Evolutionary conservation across 345 rosid genomes (phyloP).

Genomic region (Camelina hispida): DNA sequence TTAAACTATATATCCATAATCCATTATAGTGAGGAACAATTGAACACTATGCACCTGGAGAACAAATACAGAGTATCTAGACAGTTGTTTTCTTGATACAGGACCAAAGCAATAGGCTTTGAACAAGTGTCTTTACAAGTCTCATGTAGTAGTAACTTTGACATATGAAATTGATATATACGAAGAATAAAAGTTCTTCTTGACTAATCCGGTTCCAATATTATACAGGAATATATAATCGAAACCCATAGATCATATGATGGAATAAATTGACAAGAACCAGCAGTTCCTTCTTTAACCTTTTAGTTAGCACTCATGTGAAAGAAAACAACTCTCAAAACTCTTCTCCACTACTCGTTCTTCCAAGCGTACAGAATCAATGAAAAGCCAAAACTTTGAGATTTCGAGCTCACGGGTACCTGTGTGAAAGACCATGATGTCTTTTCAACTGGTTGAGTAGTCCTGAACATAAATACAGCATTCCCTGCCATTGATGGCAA

Average conservation of each 20-base stretch:
- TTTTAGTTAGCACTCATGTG: constrained; percentile 32
- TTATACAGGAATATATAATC: not conserved
- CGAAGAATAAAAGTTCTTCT: constrained; percentile 9
- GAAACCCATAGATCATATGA: constrained; percentile 33
- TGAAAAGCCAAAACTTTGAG: constrained; percentile 75
- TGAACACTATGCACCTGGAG: constrained; percentile 8
- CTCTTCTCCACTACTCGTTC: constrained; percentile 66
- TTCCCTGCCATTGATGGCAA: constrained; percentile 62
- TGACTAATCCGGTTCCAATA: not conserved
- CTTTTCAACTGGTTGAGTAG: constrained; percentile 75
- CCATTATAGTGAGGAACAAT: not conserved
- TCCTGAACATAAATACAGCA: constrained; percentile 94
- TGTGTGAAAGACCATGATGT: constrained; percentile 61
- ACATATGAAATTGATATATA: constrained; percentile 26
- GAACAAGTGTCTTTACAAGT: constrained; percentile 21
- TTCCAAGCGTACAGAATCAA: constrained; percentile 90
- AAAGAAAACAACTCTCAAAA: constrained; percentile 38
- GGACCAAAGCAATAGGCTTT: constrained; percentile 21
- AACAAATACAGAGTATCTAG: constrained; percentile 29
- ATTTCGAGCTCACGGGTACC: constrained; percentile 60
- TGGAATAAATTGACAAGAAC: constrained; percentile 44
- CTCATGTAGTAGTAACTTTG: constrained; percentile 16
- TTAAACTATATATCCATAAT: not conserved
- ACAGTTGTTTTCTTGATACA: constrained; percentile 17
- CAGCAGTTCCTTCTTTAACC: constrained; percentile 38